Conservation (phyloP, 2,329 filamentous ascomycete species). For the Gaeumannomyces tritici region DNA sequence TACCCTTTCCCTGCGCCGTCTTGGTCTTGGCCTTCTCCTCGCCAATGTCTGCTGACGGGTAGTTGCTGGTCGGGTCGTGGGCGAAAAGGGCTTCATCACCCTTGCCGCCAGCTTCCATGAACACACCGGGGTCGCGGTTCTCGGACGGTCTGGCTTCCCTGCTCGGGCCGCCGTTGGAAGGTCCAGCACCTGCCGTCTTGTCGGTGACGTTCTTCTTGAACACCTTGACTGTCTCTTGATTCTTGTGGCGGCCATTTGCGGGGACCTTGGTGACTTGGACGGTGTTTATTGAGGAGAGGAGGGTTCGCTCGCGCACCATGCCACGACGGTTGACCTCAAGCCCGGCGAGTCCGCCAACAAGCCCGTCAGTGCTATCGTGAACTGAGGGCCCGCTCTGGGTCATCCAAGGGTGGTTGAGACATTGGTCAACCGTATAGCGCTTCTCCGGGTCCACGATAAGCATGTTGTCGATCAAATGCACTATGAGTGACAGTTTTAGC, state of each 20-base stretch:
- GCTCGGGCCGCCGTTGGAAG: constrained; percentile 15
- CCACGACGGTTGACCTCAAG: constrained; percentile 82
- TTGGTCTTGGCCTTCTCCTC: constrained; percentile 11
- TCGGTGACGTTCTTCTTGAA: constrained; percentile 60
- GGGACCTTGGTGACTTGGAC: constrained; percentile 46
- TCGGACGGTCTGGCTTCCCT: constrained; percentile 60
- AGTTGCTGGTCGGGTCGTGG: constrained; percentile 46
- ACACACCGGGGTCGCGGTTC: constrained; percentile 61
- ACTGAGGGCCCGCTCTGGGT: constrained; percentile 50
- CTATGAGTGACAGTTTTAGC: constrained; percentile 17
- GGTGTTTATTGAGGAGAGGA: constrained; percentile 74
- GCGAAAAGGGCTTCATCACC: constrained; percentile 73
- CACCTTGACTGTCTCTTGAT: constrained; percentile 58
- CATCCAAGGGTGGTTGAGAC: constrained; percentile 85
- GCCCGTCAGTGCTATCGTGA: constrained; percentile 82
- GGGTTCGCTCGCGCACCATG: constrained; percentile 71
- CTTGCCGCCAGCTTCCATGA: constrained; percentile 75
- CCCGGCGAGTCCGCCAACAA: constrained; percentile 75
- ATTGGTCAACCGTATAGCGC: constrained; percentile 83
- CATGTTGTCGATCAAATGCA: constrained; percentile 94
- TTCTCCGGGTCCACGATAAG: constrained; percentile 76
- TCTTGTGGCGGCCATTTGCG: constrained; percentile 37
- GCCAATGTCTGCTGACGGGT: constrained; percentile 29
- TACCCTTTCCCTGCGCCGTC: constrained; percentile 12
- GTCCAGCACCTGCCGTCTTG: constrained; percentile 14